Evolutionary conservation across 176 grass and related monocot species (phyloP).

Genomic region (Eragrostis nindensis): DNA sequence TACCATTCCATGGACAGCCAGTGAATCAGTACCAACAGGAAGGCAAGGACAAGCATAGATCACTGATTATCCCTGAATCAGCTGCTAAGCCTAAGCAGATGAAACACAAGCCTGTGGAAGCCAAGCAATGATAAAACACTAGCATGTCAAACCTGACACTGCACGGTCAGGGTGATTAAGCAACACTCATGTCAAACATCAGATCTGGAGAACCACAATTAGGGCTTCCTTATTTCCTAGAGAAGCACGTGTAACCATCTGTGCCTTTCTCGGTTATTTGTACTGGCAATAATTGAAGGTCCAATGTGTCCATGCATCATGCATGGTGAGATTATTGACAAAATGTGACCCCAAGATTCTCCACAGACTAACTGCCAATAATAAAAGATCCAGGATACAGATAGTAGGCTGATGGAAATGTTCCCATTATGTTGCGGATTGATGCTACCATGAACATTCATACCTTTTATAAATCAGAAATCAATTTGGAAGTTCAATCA

Average conservation of each 20-base stretch:
- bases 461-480: neutral
- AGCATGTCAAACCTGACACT: constrained; percentile 24
- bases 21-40: neutral
- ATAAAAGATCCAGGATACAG: neutral
- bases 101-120: neutral
- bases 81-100: constrained; percentile 26
- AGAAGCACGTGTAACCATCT: constrained; percentile 10
- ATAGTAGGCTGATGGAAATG: neutral
- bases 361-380: constrained; percentile 14
- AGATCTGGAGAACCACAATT: constrained; percentile 36
- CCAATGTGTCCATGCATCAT: constrained; percentile 22
- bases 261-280: neutral
- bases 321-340: neutral
- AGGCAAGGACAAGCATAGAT: too few species aligned
- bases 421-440: neutral
- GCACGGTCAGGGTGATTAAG: constrained; percentile 30
- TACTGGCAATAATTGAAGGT: constrained; percentile 44
- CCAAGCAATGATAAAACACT: constrained; percentile 33
- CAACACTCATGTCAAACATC: constrained; percentile 39
- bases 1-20: constrained; percentile 30
- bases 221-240: neutral
- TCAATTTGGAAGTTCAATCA: neutral
- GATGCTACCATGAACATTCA: neutral
- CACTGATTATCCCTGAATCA: constrained; percentile 3
- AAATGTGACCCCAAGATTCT: constrained; percentile 32